phyloP scores from a whole-genome alignment of 2,329 filamentous ascomycete genomes.

The Diaporthe eres region DNA sequence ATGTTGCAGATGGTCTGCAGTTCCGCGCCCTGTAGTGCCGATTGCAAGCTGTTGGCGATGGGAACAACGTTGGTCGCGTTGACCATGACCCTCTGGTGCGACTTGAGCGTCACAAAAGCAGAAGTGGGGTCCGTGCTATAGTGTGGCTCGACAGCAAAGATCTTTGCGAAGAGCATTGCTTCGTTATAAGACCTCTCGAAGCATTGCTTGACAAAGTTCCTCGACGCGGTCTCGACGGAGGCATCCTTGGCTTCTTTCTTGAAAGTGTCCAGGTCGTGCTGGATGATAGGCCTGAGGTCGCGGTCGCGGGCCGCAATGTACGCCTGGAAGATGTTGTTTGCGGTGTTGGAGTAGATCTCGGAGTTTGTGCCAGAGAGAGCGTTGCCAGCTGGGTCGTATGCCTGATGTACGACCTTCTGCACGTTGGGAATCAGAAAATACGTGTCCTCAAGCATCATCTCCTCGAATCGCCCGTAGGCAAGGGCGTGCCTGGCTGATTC shows the following conservation, averaged over 20 bases:
- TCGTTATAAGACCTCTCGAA: slow-evolving; percentile 72
- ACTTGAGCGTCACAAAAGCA: slow-evolving; percentile 65
- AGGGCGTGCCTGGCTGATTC: slow-evolving; percentile 72
- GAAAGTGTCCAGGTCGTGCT: slow-evolving; percentile 69
- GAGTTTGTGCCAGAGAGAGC: slow-evolving; percentile 59
- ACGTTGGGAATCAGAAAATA: slow-evolving; percentile 70
- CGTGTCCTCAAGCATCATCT: slow-evolving; percentile 67
- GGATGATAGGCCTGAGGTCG: slow-evolving; percentile 65
- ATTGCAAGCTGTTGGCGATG: slow-evolving; percentile 64
- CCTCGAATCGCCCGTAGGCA: slow-evolving; percentile 72
- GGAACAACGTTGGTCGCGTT: slow-evolving; percentile 69
- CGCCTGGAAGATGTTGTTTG: slow-evolving; percentile 67
- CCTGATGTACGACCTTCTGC: slow-evolving; percentile 64
- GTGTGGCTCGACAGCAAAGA: slow-evolving; percentile 69
- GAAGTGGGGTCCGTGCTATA: slow-evolving; percentile 65
- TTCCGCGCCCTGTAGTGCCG: slow-evolving; percentile 61
- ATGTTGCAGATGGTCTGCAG: slow-evolving; percentile 68
- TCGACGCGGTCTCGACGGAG: slow-evolving; percentile 67
- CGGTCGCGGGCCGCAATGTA: slow-evolving; percentile 68
- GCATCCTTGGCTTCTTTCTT: slow-evolving; percentile 64
- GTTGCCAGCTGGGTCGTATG: slow-evolving; percentile 67
- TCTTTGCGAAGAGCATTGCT: slow-evolving; percentile 64
- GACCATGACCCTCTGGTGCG: slow-evolving; percentile 64
- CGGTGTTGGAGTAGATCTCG: slow-evolving; percentile 68
- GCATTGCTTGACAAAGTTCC: slow-evolving; percentile 72